A percentile compares a stretch with the other conserved stretches of the same genome.
phyloP scores from a whole-genome alignment of 2,329 filamentous ascomycete genomes.

The Colletotrichum karsti region DNA sequence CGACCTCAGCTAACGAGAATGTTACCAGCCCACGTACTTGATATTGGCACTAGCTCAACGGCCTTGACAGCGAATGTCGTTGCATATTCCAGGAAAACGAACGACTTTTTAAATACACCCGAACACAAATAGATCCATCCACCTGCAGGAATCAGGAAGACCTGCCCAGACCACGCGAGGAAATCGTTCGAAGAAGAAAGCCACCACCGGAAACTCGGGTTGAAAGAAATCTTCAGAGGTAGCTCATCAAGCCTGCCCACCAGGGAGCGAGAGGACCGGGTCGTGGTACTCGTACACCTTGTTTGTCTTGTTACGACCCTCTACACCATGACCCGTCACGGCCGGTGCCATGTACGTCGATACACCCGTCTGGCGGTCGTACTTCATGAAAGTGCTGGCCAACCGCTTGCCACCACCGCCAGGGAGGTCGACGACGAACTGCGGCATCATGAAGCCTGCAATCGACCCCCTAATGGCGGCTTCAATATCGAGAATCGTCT shows the following conservation, averaged over 20 bases:
- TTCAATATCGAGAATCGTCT: slow-evolving; percentile 66
- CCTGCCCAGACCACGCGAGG: too few relatives aligned
- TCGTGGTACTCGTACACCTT: slow-evolving; percentile 67
- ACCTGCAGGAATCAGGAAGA: too few relatives aligned
- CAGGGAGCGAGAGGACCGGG: slow-evolving; percentile 43
- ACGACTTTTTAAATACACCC: too few relatives aligned
- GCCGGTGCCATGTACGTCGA: slow-evolving; percentile 66
- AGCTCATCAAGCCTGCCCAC: background rate
- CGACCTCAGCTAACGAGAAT: background rate
- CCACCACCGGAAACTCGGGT: too few relatives aligned
- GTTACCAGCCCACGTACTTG: too few relatives aligned
- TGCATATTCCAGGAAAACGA: background rate
- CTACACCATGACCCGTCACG: too few relatives aligned
- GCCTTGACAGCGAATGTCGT: too few relatives aligned
- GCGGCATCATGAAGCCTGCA: slow-evolving; percentile 69
- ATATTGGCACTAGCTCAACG: too few relatives aligned
- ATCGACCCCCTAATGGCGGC: slow-evolving; percentile 65
- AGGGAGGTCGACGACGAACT: slow-evolving; percentile 71
- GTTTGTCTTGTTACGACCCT: slow-evolving; percentile 49
- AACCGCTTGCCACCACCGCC: slow-evolving; percentile 71
- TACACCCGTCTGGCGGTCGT: slow-evolving; percentile 61
- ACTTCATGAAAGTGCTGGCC: slow-evolving; percentile 59
- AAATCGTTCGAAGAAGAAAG: background rate
- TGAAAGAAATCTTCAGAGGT: too few relatives aligned
- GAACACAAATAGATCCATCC: too few relatives aligned